Evolutionary conservation across 2,329 filamentous ascomycete species (phyloP).

Genomic region (Aspergillus fischeri): DNA sequence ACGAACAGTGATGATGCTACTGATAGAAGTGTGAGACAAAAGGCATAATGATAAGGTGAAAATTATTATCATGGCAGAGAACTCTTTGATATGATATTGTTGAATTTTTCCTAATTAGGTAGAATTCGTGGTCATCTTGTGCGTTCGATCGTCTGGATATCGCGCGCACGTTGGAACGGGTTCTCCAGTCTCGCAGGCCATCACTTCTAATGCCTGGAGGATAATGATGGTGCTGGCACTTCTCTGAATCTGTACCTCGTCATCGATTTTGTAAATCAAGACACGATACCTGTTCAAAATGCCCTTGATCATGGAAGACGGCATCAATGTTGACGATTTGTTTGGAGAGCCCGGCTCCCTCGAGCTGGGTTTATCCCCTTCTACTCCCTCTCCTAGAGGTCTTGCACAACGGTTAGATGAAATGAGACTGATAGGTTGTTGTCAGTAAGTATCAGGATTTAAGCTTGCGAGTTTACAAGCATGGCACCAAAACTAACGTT

Average conservation of each 20-base stretch:
- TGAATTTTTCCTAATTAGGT: background rate
- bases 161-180: background rate
- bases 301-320: constrained; percentile 55
- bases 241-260: background rate
- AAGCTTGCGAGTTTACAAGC: background rate
- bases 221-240: background rate
- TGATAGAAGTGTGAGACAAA: background rate
- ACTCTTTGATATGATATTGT: background rate
- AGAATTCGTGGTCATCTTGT: background rate
- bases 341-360: constrained; percentile 62
- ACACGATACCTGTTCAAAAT: constrained; percentile 25
- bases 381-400: constrained; percentile 54
- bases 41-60: background rate
- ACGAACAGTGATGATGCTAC: background rate
- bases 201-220: background rate
- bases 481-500: constrained; percentile 18
- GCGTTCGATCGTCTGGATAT: background rate
- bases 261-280: background rate
- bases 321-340: constrained; percentile 65
- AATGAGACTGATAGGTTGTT: constrained; percentile 69
- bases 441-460: constrained; percentile 60
- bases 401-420: constrained; percentile 73
- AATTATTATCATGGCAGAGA: background rate
- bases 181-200: background rate
- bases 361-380: constrained; percentile 55